Percentiles rank a stretch among this genome's conserved stretches.
phyloP scores from a whole-genome alignment of 2,329 filamentous ascomycete species.

The Daldinia sp. region DNA sequence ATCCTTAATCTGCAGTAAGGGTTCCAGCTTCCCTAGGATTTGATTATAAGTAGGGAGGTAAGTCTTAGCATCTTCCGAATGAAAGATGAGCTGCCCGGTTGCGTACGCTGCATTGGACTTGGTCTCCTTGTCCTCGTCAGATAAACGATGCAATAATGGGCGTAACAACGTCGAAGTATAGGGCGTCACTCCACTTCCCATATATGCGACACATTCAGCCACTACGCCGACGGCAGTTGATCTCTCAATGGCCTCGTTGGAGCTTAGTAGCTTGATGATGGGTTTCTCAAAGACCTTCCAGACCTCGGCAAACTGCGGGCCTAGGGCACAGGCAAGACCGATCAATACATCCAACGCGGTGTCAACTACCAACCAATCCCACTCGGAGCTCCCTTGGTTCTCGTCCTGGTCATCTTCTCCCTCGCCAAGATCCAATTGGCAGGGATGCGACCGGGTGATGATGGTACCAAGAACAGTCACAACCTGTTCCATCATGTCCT shows the following conservation, averaged over 20 bases:
- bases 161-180: slow-evolving; percentile 81
- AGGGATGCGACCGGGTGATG: slow-evolving; percentile 89
- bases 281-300: slow-evolving; percentile 98
- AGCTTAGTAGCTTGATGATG: slow-evolving; percentile 85
- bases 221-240: slow-evolving; percentile 91
- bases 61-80: slow-evolving; percentile 77
- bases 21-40: slow-evolving; percentile 87
- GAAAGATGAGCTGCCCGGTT: slow-evolving; percentile 82
- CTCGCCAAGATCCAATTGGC: slow-evolving; percentile 88
- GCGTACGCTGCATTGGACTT: slow-evolving; percentile 97
- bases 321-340: slow-evolving; percentile 83
- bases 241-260: slow-evolving; percentile 85
- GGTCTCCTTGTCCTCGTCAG: slow-evolving; percentile 88
- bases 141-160: slow-evolving; percentile 83
- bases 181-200: slow-evolving; percentile 81
- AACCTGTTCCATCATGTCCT: slow-evolving; percentile 77
- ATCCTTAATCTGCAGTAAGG: slow-evolving; percentile 78
- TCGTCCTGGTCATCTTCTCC: slow-evolving; percentile 79
- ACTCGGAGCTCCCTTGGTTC: slow-evolving; percentile 84
- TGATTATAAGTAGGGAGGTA: slow-evolving; percentile 78
- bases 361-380: slow-evolving; percentile 97
- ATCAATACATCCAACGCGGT: slow-evolving; percentile 91
- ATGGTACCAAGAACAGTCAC: slow-evolving; percentile 79
- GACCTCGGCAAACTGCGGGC: slow-evolving; percentile 80
- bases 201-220: slow-evolving; percentile 87